Base-by-base conservation (phyloP, 2,329 filamentous ascomycete species). In the Teratosphaeria pseudoeucalypti region DNA sequence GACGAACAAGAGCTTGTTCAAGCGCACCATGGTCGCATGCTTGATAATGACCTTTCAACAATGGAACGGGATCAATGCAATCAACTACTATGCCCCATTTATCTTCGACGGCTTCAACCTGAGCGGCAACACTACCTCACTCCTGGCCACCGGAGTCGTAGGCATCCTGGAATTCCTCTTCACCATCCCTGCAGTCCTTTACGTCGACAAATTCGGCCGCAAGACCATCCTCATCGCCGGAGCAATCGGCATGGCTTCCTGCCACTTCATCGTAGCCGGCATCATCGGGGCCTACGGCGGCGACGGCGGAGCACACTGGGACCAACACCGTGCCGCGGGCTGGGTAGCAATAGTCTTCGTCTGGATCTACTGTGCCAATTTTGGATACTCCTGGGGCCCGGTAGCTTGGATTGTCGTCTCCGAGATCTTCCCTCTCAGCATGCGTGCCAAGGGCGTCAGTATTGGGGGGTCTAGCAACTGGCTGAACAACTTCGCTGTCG, bases 281-380 rank as follows among this genome's bases (percentile, higher is more conserved):
- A 79, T 82, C 2, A 74, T 84, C 19, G 86, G 65, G 2, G 90
- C 60, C 80, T 86, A 85, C 68, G 74, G 82, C 14, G 69, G 82
- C 63, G 73, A 78, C 2, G 43, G 43, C 6, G 43, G 43, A 19
- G 43, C 43, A 11, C 43, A 49, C 2, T 91, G 86, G 78, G 69
- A 72, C 0, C 69, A 76, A 0, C 80, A 90, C 59, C 19, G 77
- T 6, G 81, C 80, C 0, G 85, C 85, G 0, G 87, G 87, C 1
- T 91, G 88, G 88, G 86, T 76, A 3, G 81, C 85, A 0, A 85
- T 82, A 3, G 78, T 72, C 57, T 86, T 88, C 79, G 83, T 88
- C 9, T 90, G 87, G 87, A 78, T 90, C 1, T 90, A 88, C 63
- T 82, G 88, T 23, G 76, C 87, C 34, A 82, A 88, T 70, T 91